phyloP scores from a whole-genome alignment of 768 basidiomycete species.

The Clathrus columnatus region DNA sequence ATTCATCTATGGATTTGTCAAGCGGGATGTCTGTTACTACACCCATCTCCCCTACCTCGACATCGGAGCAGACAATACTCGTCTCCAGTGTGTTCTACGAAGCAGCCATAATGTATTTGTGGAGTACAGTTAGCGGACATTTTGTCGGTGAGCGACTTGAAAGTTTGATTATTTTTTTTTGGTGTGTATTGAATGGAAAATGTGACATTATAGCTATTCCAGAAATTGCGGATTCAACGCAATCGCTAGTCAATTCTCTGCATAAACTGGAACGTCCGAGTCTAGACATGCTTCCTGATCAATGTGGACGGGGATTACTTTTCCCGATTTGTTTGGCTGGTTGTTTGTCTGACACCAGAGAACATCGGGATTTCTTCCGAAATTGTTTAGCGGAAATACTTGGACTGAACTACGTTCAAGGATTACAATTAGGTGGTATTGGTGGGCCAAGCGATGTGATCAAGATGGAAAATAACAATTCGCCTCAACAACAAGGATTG shows the following conservation, averaged over 20 bases:
- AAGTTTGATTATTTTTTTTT: neutral
- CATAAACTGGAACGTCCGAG: conserved; percentile 47
- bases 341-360: conserved; percentile 60
- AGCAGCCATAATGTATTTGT: conserved; percentile 55
- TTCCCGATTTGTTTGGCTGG: conserved; percentile 72
- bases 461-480: neutral
- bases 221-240: conserved; percentile 56
- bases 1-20: conserved; percentile 4
- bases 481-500: neutral
- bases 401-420: conserved; percentile 13
- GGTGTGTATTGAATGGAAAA: neutral
- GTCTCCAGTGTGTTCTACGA: conserved; percentile 57
- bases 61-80: conserved; percentile 38
- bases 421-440: neutral
- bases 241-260: conserved; percentile 43
- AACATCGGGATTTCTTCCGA: conserved; percentile 50
- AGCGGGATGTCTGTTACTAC: conserved; percentile 9
- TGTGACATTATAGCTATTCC: conserved; percentile 46
- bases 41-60: conserved; percentile 1
- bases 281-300: conserved; percentile 33
- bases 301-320: conserved; percentile 39
- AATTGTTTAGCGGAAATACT: conserved; percentile 45
- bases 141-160: conserved; percentile 49
- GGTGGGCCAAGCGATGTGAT: neutral
- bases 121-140: conserved; percentile 60